These are phyloP conservation scores for Alternaria dauci DNA, from an alignment of 2,329 filamentous ascomycete species.

Conservation along the genomic window DNA sequence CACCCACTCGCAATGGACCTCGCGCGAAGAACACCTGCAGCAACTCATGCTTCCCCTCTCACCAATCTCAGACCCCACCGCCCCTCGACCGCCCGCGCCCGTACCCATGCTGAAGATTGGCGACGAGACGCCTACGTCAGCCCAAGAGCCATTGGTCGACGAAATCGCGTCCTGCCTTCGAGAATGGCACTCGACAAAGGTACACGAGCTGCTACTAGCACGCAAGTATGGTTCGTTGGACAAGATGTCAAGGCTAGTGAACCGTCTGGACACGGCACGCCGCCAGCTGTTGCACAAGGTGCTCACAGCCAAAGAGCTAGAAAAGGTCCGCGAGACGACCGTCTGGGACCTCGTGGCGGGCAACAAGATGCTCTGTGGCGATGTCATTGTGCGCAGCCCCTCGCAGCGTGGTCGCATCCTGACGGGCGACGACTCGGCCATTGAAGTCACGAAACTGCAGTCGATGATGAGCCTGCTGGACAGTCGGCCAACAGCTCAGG, in stretches of 20 bases:
- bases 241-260: constrained; percentile 80
- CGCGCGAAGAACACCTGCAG: constrained; percentile 51
- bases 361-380: constrained; percentile 92
- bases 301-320: constrained; percentile 84
- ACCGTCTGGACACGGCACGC: constrained; percentile 82
- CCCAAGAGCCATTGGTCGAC: constrained; percentile 89
- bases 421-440: constrained; percentile 90
- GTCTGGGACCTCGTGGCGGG: constrained; percentile 95
- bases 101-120: constrained; percentile 98
- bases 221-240: constrained; percentile 84
- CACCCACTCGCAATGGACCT: constrained; percentile 50
- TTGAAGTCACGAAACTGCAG: constrained; percentile 89
- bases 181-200: constrained; percentile 97
- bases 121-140: constrained; percentile 91
- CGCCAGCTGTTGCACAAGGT: constrained; percentile 95
- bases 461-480: constrained; percentile 95
- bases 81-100: constrained; percentile 83
- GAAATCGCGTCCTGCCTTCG: constrained; percentile 96
- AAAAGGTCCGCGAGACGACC: constrained; percentile 81
- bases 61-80: constrained; percentile 65
- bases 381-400: constrained; percentile 94
- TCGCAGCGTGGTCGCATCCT: constrained; percentile 82
- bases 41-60: constrained; percentile 51
- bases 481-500: constrained; percentile 73
- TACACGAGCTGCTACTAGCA: constrained; percentile 87